Base-by-base conservation (phyloP, 768 basidiomycete genomes). In the Gymnopilus dilepis region DNA sequence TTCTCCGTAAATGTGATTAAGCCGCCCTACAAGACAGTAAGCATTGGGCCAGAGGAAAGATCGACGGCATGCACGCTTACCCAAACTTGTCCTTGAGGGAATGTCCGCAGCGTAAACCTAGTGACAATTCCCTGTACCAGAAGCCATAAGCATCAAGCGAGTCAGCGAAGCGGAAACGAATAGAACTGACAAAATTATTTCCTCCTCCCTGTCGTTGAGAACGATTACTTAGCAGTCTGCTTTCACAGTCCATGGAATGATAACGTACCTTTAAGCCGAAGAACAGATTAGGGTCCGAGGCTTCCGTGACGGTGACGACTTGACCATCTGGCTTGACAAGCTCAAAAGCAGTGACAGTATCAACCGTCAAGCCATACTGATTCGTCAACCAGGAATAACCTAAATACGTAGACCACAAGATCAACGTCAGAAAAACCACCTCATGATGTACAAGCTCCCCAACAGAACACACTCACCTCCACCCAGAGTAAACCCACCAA, bases 321-420 rank as follows among this genome's bases (percentile, higher is more conserved):
- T 73, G 76, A 7, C 87, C 86, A 62, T 80, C 79, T 0, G 87
- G 86, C 54, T 83, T 73, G 0, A 87, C 87, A 1, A 90, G 74
- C 62, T 88, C 84, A 64, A 74, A 87, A 0, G 79, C 79, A n/a
- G 73, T 72, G 33, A 89, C 76, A 1, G 76, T 86, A 61, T 89
- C 88, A n/a, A 82, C 65, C 0, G 84, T 82, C 52, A 91, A 63
- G 12, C 88, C 88, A 61, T 82, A 76, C 58, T 88, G 84, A 60
- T 89, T 88, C 0, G 84, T 84, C 54, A 80, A 74, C 82, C 83
- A 89, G 12, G 88, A 88, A 65, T 86, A 89, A 3, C 88, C 88
- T 80, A 17, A 1, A 24, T 12, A 34, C 6, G 33, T 34, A 6
- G 33, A 6, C 6, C 33, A 34, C 33, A 34, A 34, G 33, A 34